Percentiles rank a stretch among this genome's conserved stretches.
phyloP scores from a whole-genome alignment of 1,284 basidiomycete genomes.

The Apiotrichum montevideense region DNA sequence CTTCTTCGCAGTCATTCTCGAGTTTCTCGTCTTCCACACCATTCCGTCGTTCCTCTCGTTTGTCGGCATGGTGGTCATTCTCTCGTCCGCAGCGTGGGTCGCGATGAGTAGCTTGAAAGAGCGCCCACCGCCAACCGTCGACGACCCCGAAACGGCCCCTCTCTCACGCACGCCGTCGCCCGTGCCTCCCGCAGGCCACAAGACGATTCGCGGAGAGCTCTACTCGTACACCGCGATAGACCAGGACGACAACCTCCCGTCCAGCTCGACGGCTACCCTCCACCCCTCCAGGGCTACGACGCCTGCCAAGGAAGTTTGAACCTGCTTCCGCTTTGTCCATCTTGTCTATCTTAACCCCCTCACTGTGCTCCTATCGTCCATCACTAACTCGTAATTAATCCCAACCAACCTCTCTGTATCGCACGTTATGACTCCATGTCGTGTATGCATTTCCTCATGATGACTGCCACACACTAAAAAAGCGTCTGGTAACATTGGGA shows the following conservation, averaged over 20 bases:
- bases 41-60: conserved; percentile 38
- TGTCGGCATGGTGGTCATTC: conserved; percentile 41
- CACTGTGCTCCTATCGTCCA: too few relatives aligned
- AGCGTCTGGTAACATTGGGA: too few relatives aligned
- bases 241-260: neutral
- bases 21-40: conserved; percentile 41
- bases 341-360: neutral
- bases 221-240: conserved; percentile 17
- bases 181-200: conserved; percentile 12
- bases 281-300: neutral
- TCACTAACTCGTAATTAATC: too few relatives aligned
- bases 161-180: conserved; percentile 34
- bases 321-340: neutral
- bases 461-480: too few relatives aligned
- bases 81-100: conserved; percentile 41
- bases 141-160: conserved; percentile 22
- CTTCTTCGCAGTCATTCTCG: conserved; percentile 43
- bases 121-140: conserved; percentile 6
- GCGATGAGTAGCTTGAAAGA: conserved; percentile 25
- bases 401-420: too few relatives aligned
- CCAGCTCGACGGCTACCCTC: neutral
- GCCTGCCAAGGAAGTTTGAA: neutral
- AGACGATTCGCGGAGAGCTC: conserved; percentile 16
- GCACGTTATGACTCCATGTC: too few relatives aligned
- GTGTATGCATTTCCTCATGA: too few relatives aligned